Conservation (phyloP, 768 basidiomycete species). For the Sutorius australiensis region DNA sequence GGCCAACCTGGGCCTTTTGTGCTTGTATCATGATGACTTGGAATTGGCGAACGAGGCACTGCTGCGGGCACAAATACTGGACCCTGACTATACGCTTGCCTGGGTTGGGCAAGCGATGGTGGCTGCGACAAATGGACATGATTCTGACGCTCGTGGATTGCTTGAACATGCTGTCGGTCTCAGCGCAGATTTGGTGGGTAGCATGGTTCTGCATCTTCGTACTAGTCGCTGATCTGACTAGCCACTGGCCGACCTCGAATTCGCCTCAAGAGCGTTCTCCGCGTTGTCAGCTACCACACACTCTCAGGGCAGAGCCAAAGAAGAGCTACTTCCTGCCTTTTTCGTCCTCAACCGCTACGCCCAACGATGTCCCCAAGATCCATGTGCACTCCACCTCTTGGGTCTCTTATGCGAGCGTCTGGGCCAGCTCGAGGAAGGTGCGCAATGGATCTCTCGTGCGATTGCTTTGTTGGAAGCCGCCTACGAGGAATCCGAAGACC, state of each 20-base stretch:
- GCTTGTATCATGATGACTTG: slow-evolving; percentile 70
- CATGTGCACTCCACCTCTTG: slow-evolving; percentile 76
- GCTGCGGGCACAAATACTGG: slow-evolving; percentile 81
- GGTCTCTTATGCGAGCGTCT: slow-evolving; percentile 84
- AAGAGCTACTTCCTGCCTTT: slow-evolving; percentile 69
- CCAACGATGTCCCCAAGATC: slow-evolving; percentile 61
- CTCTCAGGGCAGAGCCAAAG: slow-evolving; percentile 27
- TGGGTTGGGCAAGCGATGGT: slow-evolving; percentile 90
- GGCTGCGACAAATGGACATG: slow-evolving; percentile 56
- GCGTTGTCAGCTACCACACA: slow-evolving; percentile 25
- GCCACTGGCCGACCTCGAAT: slow-evolving; percentile 82
- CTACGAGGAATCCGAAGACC: slow-evolving; percentile 86
- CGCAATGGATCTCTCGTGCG: slow-evolving; percentile 53
- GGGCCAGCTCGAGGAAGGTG: slow-evolving; percentile 62
- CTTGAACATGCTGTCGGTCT: slow-evolving; percentile 71
- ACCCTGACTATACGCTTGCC: slow-evolving; percentile 83
- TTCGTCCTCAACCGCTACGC: slow-evolving; percentile 78
- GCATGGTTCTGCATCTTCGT: neutral
- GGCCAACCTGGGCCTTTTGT: slow-evolving; percentile 87
- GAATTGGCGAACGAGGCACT: slow-evolving; percentile 86
- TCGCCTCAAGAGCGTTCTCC: slow-evolving; percentile 57
- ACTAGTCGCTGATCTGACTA: slow-evolving; percentile 31
- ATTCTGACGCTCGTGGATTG: slow-evolving; percentile 59
- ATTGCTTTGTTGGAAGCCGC: slow-evolving; percentile 74
- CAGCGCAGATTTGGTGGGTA: slow-evolving; percentile 51